Evolutionary conservation across 2,329 filamentous ascomycete species (phyloP).

Genomic region (Fusarium sp.): DNA sequence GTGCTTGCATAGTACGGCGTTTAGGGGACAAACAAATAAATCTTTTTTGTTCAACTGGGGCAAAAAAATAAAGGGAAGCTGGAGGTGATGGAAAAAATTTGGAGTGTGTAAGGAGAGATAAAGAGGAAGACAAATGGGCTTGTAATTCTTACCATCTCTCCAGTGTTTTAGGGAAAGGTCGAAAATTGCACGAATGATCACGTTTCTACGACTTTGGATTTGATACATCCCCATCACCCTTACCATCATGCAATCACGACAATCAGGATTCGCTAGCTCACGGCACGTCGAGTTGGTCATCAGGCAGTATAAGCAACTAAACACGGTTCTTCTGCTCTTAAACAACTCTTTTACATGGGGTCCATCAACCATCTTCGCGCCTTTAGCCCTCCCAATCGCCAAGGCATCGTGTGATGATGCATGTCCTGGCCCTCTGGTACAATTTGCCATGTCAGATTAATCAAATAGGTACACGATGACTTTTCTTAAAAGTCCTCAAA

Average conservation of each 20-base stretch:
- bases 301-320: constrained; percentile 37
- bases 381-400: constrained; percentile 22
- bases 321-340: constrained; percentile 43
- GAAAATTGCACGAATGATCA: constrained; percentile 48
- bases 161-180: constrained; percentile 46
- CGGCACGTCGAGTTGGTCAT: constrained; percentile 27
- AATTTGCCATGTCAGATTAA: constrained; percentile 30
- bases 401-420: constrained; percentile 34
- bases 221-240: constrained; percentile 30
- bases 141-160: constrained; percentile 53
- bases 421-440: constrained; percentile 30
- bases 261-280: constrained; percentile 26
- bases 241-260: constrained; percentile 42
- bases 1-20: constrained; percentile 61
- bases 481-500: constrained; percentile 34
- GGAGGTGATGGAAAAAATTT: constrained; percentile 27
- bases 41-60: constrained; percentile 50
- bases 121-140: constrained; percentile 44
- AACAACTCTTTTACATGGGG: constrained; percentile 33
- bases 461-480: constrained; percentile 34
- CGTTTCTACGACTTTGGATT: constrained; percentile 41
- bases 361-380: constrained; percentile 24
- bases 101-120: constrained; percentile 38
- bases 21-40: constrained; percentile 51
- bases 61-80: constrained; percentile 47